Conservation (phyloP, 2,329 filamentous ascomycete species). For the Fusarium chaquense region DNA sequence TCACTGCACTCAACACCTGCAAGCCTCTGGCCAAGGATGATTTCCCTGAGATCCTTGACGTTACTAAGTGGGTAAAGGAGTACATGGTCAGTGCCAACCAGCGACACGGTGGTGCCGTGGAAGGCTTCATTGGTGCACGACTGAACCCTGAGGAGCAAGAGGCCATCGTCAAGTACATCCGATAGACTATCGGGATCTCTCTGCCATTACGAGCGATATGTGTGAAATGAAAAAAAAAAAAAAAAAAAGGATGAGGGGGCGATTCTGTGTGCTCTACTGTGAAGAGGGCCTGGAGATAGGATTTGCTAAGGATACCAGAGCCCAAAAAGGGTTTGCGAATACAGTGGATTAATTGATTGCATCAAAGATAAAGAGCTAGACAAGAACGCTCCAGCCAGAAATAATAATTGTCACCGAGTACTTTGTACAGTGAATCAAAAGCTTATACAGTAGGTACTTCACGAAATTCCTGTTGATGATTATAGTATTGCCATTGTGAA, state of each 20-base stretch:
- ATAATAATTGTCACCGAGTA: constrained; percentile 15
- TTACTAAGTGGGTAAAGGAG: constrained; percentile 84
- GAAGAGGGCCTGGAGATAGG: background rate
- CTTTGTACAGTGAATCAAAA: background rate
- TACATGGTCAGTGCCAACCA: constrained; percentile 83
- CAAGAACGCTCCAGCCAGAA: background rate
- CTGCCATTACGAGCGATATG: background rate
- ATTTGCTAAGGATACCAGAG: constrained; percentile 38
- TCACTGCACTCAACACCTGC: constrained; percentile 93
- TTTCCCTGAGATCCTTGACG: constrained; percentile 85
- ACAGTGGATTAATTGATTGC: constrained; percentile 21
- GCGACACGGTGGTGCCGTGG: constrained; percentile 77
- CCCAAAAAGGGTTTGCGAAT: constrained; percentile 16
- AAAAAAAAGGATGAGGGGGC: background rate
- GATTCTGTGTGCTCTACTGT: background rate
- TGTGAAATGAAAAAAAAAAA: constrained; percentile 11
- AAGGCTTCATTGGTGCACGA: constrained; percentile 77
- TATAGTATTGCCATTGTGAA: background rate
- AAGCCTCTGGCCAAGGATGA: constrained; percentile 80
- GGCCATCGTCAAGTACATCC: constrained; percentile 65
- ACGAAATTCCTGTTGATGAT: background rate
- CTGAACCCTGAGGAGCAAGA: constrained; percentile 71
- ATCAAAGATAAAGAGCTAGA: constrained; percentile 7
- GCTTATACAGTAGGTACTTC: background rate
- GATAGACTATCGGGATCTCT: constrained; percentile 42